A percentile compares a stretch with the other conserved stretches of the same genome.
phyloP scores from a whole-genome alignment of 768 basidiomycete genomes.

The Royoungia palumana region DNA sequence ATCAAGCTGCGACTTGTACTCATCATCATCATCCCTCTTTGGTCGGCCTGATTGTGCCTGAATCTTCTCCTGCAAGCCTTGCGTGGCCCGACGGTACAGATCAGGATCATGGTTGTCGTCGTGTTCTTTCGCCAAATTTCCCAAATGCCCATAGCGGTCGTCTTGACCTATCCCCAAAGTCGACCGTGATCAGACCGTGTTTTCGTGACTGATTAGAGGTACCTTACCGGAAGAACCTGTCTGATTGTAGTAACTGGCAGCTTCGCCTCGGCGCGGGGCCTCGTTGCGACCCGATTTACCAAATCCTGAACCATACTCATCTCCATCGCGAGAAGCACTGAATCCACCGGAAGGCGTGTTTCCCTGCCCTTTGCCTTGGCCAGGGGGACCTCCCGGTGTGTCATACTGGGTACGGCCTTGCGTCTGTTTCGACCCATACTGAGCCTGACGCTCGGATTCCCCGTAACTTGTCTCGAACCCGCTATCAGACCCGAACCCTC shows the following conservation, averaged over 20 bases:
- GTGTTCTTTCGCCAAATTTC: slow-evolving; percentile 16
- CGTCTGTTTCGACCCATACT: background rate
- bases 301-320: slow-evolving; percentile 6
- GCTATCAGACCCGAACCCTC: too few relatives aligned
- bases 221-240: slow-evolving; percentile 9
- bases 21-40: slow-evolving; percentile 5
- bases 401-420: slow-evolving; percentile 12
- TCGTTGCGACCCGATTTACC: slow-evolving; percentile 4
- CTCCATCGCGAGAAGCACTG: slow-evolving; percentile 7
- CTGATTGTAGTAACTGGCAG: slow-evolving; percentile 15
- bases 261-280: slow-evolving; percentile 14
- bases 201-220: background rate
- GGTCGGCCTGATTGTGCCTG: slow-evolving; percentile 10
- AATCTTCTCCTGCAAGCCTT: slow-evolving; percentile 22
- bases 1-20: slow-evolving; percentile 19
- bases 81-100: slow-evolving; percentile 19
- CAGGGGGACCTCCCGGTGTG: background rate
- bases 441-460: slow-evolving; percentile 1
- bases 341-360: slow-evolving; percentile 21
- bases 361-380: slow-evolving; percentile 1
- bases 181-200: slow-evolving; percentile 5
- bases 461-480: background rate
- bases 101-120: slow-evolving; percentile 16
- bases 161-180: slow-evolving; percentile 7
- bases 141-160: slow-evolving; percentile 19